These are phyloP conservation scores for Yueomyces sp. DNA, from an alignment of 1,139 yeast genomes.

Conservation along the genomic window DNA sequence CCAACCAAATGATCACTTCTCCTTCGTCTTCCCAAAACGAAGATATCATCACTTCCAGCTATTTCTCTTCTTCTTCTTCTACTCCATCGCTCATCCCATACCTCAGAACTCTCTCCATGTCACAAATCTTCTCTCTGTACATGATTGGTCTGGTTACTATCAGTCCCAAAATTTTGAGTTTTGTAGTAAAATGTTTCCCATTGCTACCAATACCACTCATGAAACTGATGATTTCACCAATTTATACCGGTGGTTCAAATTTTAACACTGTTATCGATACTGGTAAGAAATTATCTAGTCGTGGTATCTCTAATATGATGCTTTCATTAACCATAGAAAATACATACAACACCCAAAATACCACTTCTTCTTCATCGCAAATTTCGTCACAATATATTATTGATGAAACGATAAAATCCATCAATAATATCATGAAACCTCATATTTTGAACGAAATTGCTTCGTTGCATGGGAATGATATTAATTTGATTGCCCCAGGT, in stretches of 20 bases:
- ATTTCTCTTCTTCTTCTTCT: too few species aligned
- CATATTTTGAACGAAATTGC: constrained; percentile 33
- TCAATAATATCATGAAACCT: constrained; percentile 60
- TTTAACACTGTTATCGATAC: constrained; percentile 56
- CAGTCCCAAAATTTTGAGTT: constrained; percentile 45
- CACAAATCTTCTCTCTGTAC: constrained; percentile 42
- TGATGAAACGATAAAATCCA: constrained; percentile 52
- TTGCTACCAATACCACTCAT: constrained; percentile 61
- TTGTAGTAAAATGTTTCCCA: constrained; percentile 59
- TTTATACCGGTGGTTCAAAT: constrained; percentile 87
- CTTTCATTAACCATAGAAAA: constrained; percentile 87
- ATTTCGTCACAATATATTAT: constrained; percentile 57
- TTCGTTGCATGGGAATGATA: constrained; percentile 6
- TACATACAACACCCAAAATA: constrained; percentile 50
- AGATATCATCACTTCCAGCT: too few species aligned
- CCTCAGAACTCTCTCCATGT: constrained; percentile 25
- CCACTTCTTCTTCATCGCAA: constrained; percentile 14
- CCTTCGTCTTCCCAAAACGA: too few species aligned
- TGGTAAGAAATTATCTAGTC: constrained; percentile 48
- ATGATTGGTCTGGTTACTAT: constrained; percentile 58
- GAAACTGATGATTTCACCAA: constrained; percentile 61
- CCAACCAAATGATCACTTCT: too few species aligned
- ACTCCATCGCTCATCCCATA: constrained; percentile 19
- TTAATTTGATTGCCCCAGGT: constrained; percentile 63
- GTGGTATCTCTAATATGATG: constrained; percentile 92